These are phyloP conservation scores for Epichloe typhina DNA, from an alignment of 2,329 filamentous ascomycete genomes.

Conservation along the genomic window DNA sequence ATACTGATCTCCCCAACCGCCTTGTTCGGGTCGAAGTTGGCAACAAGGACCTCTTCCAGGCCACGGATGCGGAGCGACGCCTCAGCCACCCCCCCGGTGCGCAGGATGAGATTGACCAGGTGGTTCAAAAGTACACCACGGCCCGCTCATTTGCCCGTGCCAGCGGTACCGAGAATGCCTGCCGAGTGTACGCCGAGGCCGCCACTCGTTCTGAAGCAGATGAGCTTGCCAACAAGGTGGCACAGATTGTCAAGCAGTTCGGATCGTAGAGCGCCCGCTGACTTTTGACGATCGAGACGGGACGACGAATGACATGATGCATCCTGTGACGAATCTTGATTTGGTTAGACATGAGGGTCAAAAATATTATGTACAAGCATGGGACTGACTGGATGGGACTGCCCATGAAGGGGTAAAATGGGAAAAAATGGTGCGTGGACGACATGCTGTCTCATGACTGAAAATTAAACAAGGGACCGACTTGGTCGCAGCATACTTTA, in stretches of 20 bases:
- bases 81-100: conserved; percentile 66
- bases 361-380: not conserved
- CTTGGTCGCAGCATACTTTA: not conserved
- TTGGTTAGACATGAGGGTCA: not conserved
- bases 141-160: conserved; percentile 85
- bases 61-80: conserved; percentile 82
- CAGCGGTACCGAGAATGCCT: conserved; percentile 90
- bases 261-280: conserved; percentile 16
- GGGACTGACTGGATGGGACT: not conserved
- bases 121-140: conserved; percentile 81
- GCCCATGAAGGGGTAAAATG: not conserved
- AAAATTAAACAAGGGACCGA: not conserved
- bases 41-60: conserved; percentile 80
- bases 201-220: conserved; percentile 81
- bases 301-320: not conserved
- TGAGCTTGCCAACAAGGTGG: conserved; percentile 75
- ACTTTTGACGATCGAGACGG: not conserved
- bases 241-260: conserved; percentile 55
- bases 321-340: not conserved
- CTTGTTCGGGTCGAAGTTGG: conserved; percentile 86
- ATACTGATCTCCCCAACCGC: conserved; percentile 86
- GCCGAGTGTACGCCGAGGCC: conserved; percentile 91
- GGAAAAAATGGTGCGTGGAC: not conserved
- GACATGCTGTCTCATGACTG: not conserved
- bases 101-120: conserved; percentile 74